Evolutionary conservation across 164 flowering plant species (phyloP), one percentile per base, ranked within the genome.

Genomic region (Akebia trifoliata): DNA sequence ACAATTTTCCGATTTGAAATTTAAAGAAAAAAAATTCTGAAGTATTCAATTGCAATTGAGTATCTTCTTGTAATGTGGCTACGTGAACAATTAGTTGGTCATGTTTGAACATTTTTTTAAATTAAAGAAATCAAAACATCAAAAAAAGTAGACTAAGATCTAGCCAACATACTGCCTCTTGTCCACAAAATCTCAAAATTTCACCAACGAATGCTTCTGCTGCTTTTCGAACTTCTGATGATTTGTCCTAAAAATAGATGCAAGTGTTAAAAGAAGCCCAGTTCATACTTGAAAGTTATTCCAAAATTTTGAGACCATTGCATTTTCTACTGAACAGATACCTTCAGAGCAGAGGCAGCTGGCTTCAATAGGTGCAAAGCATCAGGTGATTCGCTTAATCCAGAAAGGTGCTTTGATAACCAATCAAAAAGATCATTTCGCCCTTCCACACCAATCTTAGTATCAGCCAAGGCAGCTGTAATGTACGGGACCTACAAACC

Each of bases 341-440:
- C 99, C 81, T 77, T 72, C 84, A 90, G 73, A 47, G 99, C 90
- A 64, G 77, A 50, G 22, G 84, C 70, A 38, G 87, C 69, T 29
- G 99, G 91, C 74, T 85, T 94, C 54, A 90, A 68, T 45, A 94
- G 74, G 56, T 81, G 84, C 10, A 74, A 68, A 52, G 85, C 96
- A 73, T 94, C 99, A 58, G 95, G 32, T 57, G 84, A 81, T 15
- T 83, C 90, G 43, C 56, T 71, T 51, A 81, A 29, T 50, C 79
- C 77, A 58, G 89, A 69, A 53, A 94, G 87, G 61, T 94, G 95
- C 72, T 58, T 86, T n/a, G 91, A 72, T 65, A 88, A 66, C 99
- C 99, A 94, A 53, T 87, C 97, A 74, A 93, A 86, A 62, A 93
- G 87, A 75, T 93, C 99, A 57, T 81, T 90, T 11, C 95, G 85